Percentiles rank a stretch among this genome's conserved stretches.
Evolutionary conservation across 768 basidiomycete genomes (phyloP).

Genomic region (Amanita subjunquillea): DNA sequence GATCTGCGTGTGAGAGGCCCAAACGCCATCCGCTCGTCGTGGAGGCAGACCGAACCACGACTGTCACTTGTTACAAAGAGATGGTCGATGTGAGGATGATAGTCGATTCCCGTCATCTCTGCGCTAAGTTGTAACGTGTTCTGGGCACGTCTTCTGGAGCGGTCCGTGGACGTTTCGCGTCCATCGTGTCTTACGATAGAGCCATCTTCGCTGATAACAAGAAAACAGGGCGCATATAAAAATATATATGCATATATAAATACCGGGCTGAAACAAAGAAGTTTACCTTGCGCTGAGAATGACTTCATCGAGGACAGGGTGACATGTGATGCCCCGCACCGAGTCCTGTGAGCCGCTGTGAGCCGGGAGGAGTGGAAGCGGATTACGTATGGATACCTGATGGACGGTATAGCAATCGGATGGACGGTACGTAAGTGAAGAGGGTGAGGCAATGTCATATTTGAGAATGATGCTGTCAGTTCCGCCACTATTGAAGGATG

Average conservation of each 20-base stretch:
- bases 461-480: constrained; percentile 39
- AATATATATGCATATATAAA: not conserved
- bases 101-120: constrained; percentile 57
- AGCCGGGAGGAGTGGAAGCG: not conserved
- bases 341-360: constrained; percentile 35
- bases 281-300: constrained; percentile 59
- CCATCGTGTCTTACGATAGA: constrained; percentile 53
- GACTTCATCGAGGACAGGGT: constrained; percentile 57
- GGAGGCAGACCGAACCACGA: constrained; percentile 49
- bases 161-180: constrained; percentile 20
- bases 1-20: constrained; percentile 35
- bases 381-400: constrained; percentile 9
- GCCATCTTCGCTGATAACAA: constrained; percentile 53
- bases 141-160: constrained; percentile 25
- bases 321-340: constrained; percentile 55
- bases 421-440: constrained; percentile 7
- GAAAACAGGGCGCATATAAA: not conserved
- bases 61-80: constrained; percentile 59
- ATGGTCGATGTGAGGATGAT: constrained; percentile 59
- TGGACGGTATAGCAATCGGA: constrained; percentile 13
- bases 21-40: constrained; percentile 69
- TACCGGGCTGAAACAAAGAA: constrained; percentile 8
- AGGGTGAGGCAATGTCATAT: constrained; percentile 36
- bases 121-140: constrained; percentile 38
- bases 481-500: constrained; percentile 34